A percentile compares a stretch with the other conserved stretches of the same genome.
These are phyloP conservation scores for Zalerion maritima DNA, from an alignment of 495 filamentous ascomycete species.

Conservation along the genomic window DNA sequence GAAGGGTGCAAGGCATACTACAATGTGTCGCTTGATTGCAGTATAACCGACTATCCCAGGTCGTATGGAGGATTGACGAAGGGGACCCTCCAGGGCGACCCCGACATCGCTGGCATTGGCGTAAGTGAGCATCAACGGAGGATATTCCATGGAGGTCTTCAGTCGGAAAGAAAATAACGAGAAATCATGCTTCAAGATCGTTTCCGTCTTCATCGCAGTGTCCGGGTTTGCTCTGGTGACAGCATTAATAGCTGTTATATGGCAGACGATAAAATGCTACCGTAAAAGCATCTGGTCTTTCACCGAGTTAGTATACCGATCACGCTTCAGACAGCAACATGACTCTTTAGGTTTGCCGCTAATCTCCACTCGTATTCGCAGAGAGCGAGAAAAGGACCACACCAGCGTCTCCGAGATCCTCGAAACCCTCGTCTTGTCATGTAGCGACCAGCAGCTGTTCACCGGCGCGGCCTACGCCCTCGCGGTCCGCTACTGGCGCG, in stretches of 20 bases:
- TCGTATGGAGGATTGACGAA: constrained; percentile 2
- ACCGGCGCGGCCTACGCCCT: constrained; percentile 22
- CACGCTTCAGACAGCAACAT: not conserved
- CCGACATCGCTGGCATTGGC: constrained; percentile 9
- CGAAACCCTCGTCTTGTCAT: constrained; percentile 20
- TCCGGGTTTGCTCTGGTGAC: constrained; percentile 12
- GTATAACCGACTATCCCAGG: constrained; percentile 1
- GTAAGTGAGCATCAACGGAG: constrained; percentile 7
- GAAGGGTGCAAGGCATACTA: constrained; percentile 9
- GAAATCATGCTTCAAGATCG: constrained; percentile 15
- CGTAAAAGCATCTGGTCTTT: not conserved
- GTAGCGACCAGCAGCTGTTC: constrained; percentile 26
- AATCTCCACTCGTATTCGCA: not conserved
- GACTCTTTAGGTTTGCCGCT: not conserved
- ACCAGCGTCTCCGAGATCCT: constrained; percentile 15
- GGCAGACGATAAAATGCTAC: not conserved
- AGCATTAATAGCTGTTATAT: constrained; percentile 5
- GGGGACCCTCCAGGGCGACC: constrained; percentile 4
- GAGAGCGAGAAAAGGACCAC: constrained; percentile 1
- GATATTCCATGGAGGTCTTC: constrained; percentile 4
- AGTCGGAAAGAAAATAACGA: constrained; percentile 9
- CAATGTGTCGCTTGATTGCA: constrained; percentile 12
- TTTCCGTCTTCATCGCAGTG: constrained; percentile 16
- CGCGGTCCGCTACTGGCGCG: constrained; percentile 17
- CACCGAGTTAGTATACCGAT: not conserved